Percentiles rank a stretch among this genome's conserved stretches.
Evolutionary conservation across 129 eudicot genomes (phyloP).

Genomic region (Chrysanthemum lavandulifolium): DNA sequence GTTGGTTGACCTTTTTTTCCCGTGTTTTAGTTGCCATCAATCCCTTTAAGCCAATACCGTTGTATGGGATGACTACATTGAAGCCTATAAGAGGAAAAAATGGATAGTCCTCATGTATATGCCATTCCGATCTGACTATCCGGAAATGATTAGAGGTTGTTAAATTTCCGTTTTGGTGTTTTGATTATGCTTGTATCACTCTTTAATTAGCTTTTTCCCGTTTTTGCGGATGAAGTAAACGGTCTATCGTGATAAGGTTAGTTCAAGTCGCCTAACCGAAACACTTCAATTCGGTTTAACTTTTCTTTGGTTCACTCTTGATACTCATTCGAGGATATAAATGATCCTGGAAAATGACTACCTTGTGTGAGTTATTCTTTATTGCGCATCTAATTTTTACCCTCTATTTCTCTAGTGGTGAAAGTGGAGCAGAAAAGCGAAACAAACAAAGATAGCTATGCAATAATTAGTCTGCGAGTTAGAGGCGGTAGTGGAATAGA

Average conservation of each 20-base stretch:
- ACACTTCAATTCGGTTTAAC: slow-evolving; percentile 1
- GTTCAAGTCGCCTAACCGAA: slow-evolving; percentile 18
- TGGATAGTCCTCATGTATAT: no score
- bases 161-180: no score
- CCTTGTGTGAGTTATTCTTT: neutral
- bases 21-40: no score
- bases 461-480: slow-evolving; percentile 91
- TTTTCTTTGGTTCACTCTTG: neutral
- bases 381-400: slow-evolving; percentile 11
- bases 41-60: no score
- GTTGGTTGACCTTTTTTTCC: no score
- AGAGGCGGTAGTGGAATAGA: slow-evolving; percentile 97
- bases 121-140: no score
- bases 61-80: no score
- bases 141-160: no score
- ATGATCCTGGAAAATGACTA: neutral
- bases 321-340: neutral
- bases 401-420: slow-evolving; percentile 56
- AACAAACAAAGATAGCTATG: slow-evolving; percentile 92
- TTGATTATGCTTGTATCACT: neutral
- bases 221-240: slow-evolving; percentile 78
- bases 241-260: slow-evolving; percentile 87
- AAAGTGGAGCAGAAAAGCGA: slow-evolving; percentile 98
- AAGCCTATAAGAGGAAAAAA: no score
- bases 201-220: slow-evolving; percentile 1